Percentiles rank a stretch among this genome's conserved stretches.
Evolutionary conservation across 1,139 yeast species (phyloP).

Genomic region (Scheffersomyces cryptocercus): DNA sequence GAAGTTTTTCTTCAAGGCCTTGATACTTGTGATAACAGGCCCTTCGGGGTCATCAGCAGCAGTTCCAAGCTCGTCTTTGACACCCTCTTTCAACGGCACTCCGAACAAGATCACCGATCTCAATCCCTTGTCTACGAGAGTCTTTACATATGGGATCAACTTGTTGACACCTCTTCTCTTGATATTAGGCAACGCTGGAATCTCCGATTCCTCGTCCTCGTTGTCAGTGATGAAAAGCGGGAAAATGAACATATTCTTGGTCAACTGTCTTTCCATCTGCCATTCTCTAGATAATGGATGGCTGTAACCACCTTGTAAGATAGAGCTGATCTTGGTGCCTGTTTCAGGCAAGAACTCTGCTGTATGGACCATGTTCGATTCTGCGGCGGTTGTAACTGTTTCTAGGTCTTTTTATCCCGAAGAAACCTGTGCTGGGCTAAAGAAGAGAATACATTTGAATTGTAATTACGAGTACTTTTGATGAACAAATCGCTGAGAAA

Average conservation of each 20-base stretch:
- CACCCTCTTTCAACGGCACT: constrained; percentile 74
- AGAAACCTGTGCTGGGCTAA: too few relatives aligned
- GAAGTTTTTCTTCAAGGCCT: constrained; percentile 59
- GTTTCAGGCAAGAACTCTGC: constrained; percentile 66
- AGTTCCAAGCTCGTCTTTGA: constrained; percentile 79
- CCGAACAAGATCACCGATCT: constrained; percentile 89
- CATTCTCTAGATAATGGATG: constrained; percentile 87
- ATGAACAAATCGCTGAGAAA: too few relatives aligned
- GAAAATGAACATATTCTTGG: constrained; percentile 88
- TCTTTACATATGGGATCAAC: constrained; percentile 67
- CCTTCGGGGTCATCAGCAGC: constrained; percentile 97
- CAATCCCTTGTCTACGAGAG: constrained; percentile 78
- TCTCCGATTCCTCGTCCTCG: constrained; percentile 75
- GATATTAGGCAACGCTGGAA: constrained; percentile 83
- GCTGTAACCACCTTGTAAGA: constrained; percentile 91
- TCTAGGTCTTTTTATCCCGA: too few relatives aligned
- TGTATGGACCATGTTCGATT: constrained; percentile 45
- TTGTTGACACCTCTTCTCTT: constrained; percentile 84
- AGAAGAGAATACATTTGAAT: too few relatives aligned
- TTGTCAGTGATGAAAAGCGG: constrained; percentile 85
- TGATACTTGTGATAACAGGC: constrained; percentile 83
- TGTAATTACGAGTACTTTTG: too few relatives aligned
- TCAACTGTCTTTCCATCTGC: constrained; percentile 84
- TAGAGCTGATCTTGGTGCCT: constrained; percentile 68
- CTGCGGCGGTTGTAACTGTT: too few relatives aligned